Percentiles rank a stretch among this genome's conserved stretches.
These are phyloP conservation scores for Craspedostauros australis DNA, from an alignment of 108 stramenopile genomes.

Conservation along the genomic window DNA sequence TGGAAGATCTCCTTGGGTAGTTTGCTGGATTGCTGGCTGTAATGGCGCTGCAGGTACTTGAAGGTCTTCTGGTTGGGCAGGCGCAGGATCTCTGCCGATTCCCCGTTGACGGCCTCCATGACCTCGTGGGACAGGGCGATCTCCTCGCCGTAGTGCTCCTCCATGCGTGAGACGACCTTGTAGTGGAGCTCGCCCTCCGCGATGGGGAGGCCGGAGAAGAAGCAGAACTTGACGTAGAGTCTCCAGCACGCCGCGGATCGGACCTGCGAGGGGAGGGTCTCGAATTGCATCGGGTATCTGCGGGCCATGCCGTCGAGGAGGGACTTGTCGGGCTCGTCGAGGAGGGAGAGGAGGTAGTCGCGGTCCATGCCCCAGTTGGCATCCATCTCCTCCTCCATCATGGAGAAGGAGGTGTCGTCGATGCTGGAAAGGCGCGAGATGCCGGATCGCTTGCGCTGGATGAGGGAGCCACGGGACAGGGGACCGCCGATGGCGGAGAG, in stretches of 20 bases:
- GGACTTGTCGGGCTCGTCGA: constrained; percentile 46
- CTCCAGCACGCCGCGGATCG: constrained; percentile 58
- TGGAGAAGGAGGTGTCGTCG: constrained; percentile 24
- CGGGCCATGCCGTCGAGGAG: constrained; percentile 55
- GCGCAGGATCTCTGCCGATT: constrained; percentile 55
- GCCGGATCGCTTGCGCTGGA: constrained; percentile 9
- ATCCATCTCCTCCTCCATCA: constrained; percentile 47
- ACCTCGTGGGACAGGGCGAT: constrained; percentile 72
- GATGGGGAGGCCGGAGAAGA: constrained; percentile 82
- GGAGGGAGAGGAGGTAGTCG: constrained; percentile 31
- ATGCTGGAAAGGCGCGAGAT: constrained; percentile 5
- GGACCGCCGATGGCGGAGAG: no score
- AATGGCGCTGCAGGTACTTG: constrained; percentile 66
- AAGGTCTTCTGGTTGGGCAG: constrained; percentile 81
- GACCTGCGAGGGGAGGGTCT: constrained; percentile 70
- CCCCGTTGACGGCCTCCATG: constrained; percentile 82
- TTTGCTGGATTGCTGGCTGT: constrained; percentile 72
- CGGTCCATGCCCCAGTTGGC: constrained; percentile 45
- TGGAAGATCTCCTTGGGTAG: constrained; percentile 64
- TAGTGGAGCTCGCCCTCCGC: constrained; percentile 87
- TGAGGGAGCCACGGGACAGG: no score
- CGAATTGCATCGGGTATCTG: constrained; percentile 58
- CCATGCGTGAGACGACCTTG: constrained; percentile 53
- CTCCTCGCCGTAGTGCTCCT: constrained; percentile 39
- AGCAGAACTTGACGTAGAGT: constrained; percentile 79